Conservation (phyloP, 2,329 filamentous ascomycete species). For the Geosmithia morbida region DNA sequence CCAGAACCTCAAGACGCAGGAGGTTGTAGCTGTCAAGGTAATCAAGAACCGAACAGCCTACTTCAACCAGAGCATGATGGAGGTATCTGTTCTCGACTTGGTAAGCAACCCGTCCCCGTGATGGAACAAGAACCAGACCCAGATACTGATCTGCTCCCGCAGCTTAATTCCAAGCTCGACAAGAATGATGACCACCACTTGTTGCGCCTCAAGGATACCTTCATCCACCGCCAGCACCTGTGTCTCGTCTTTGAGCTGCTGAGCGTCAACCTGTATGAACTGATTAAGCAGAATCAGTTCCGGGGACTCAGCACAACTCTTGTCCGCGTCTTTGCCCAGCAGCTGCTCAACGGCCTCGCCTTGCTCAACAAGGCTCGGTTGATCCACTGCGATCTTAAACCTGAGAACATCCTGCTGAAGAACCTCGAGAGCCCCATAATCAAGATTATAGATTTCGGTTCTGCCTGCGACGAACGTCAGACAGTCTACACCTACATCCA, state of each 20-base stretch:
- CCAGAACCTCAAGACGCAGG: conserved; percentile 94
- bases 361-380: conserved; percentile 90
- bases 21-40: conserved; percentile 97
- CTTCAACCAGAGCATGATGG: conserved; percentile 99
- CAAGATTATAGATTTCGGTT: conserved; percentile 99
- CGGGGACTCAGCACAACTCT: conserved; percentile 91
- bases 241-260: conserved; percentile 93
- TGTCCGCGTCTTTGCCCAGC: conserved; percentile 93
- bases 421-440: conserved; percentile 98
- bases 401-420: conserved; percentile 94
- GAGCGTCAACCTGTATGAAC: conserved; percentile 93
- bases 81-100: conserved; percentile 92
- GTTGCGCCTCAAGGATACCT: conserved; percentile 87
- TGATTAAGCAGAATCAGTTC: conserved; percentile 99
- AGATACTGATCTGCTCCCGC: conserved; percentile 10
- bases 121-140: conserved; percentile 5
- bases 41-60: conserved; percentile 99
- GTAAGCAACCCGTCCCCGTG: conserved; percentile 25
- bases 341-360: conserved; percentile 82
- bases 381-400: conserved; percentile 96
- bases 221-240: conserved; percentile 93
- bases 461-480: conserved; percentile 93
- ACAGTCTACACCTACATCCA: conserved; percentile 99
- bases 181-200: conserved; percentile 98
- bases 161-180: conserved; percentile 93